A percentile compares a stretch with the other conserved stretches of the same genome.
phyloP scores from a whole-genome alignment of 768 basidiomycete genomes.

The Phylloporus arenicola region DNA sequence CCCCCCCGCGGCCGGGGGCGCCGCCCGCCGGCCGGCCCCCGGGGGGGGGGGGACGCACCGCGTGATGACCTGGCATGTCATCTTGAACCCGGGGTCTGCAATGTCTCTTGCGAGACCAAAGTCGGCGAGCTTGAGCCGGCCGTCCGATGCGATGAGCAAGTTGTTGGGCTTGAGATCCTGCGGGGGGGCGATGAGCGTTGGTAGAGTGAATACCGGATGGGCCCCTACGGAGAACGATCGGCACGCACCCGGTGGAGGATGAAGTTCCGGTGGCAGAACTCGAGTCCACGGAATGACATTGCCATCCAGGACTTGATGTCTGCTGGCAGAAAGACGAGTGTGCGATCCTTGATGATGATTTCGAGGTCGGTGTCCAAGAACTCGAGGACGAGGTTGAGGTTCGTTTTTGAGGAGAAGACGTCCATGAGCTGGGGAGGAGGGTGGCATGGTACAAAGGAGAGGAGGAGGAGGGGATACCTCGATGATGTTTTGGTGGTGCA shows the following conservation, averaged over 20 bases:
- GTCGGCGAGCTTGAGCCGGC: conserved; percentile 95
- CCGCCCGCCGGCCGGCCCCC: no score
- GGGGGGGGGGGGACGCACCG: conserved; percentile 55
- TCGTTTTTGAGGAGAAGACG: conserved; percentile 94
- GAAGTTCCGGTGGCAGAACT: conserved; percentile 95
- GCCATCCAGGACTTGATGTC: conserved; percentile 94
- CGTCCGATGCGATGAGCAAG: conserved; percentile 85
- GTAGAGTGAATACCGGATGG: conserved; percentile 1
- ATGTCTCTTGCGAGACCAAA: conserved; percentile 97
- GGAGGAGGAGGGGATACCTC: conserved; percentile 45
- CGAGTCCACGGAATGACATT: conserved; percentile 96
- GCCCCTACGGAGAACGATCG: conserved; percentile 9
- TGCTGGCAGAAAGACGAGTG: conserved; percentile 86
- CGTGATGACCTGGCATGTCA: conserved; percentile 98
- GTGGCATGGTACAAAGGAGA: background rate
- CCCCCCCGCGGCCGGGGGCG: no score
- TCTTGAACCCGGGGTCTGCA: conserved; percentile 90
- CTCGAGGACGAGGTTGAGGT: conserved; percentile 95
- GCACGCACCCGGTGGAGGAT: conserved; percentile 81
- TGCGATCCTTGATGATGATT: conserved; percentile 91
- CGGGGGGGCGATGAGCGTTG: conserved; percentile 2
- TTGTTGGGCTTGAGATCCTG: conserved; percentile 99
- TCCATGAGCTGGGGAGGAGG: conserved; percentile 80
- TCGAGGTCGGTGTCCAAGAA: conserved; percentile 96
- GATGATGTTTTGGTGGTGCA: conserved; percentile 93